A percentile compares a stretch with the other conserved stretches of the same genome.
Evolutionary conservation across 495 filamentous ascomycete species (phyloP).

Genomic region (Podospora pseudopauciseta): DNA sequence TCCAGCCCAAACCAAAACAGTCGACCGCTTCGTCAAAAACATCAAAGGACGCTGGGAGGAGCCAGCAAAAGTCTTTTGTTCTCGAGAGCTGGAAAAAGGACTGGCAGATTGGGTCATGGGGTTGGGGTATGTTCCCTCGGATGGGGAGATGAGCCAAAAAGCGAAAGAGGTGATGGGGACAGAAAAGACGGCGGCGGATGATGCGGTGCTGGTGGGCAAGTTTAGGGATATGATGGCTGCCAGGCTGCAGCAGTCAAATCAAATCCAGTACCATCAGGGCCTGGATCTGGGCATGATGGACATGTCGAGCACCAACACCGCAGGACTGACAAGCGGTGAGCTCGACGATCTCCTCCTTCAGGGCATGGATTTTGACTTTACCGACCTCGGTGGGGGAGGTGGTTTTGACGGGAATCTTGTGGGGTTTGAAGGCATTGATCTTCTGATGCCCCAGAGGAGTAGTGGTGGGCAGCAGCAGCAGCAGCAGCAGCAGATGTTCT

Average conservation of each 20-base stretch:
- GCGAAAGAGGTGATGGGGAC: constrained; percentile 44
- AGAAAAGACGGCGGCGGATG: constrained; percentile 46
- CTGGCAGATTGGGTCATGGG: constrained; percentile 40
- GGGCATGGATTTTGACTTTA: constrained; percentile 37
- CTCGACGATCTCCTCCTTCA: constrained; percentile 36
- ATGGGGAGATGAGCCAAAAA: constrained; percentile 36
- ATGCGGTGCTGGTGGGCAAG: constrained; percentile 43
- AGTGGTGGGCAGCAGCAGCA: no score
- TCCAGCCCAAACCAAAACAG: constrained; percentile 36
- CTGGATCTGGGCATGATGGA: constrained; percentile 2
- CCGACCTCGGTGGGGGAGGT: constrained; percentile 11
- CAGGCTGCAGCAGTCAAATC: not conserved
- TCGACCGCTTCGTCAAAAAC: constrained; percentile 37
- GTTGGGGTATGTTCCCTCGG: constrained; percentile 33
- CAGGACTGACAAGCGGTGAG: constrained; percentile 33
- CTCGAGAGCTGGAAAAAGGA: constrained; percentile 48
- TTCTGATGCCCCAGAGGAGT: not conserved
- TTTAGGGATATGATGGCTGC: constrained; percentile 43
- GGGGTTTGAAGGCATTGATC: not conserved
- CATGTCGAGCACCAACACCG: constrained; percentile 15
- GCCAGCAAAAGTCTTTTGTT: constrained; percentile 49
- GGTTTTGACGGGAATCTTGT: constrained; percentile 9
- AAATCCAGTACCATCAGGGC: not conserved
- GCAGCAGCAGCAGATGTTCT: no score
- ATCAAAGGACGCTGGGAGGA: constrained; percentile 36